phyloP scores from a whole-genome alignment of 108 stramenopile genomes.

The Skeletonema menzelii region DNA sequence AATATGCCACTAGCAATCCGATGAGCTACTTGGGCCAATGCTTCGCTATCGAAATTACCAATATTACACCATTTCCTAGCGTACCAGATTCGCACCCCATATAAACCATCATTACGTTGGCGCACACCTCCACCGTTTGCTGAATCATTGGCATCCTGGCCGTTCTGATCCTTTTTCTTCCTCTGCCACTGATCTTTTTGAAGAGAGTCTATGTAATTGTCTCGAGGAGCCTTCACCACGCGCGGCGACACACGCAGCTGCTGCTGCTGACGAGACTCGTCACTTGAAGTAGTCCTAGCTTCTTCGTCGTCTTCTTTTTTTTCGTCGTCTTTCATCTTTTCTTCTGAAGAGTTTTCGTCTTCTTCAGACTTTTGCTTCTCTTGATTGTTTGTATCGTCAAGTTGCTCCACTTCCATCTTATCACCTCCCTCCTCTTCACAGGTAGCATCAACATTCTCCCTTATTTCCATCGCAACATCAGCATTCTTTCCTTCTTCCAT shows the following conservation, averaged over 20 bases:
- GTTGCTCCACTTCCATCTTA: constrained; percentile 10
- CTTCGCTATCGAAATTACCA: neutral
- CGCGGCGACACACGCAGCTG: neutral
- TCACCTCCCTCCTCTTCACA: constrained; percentile 10
- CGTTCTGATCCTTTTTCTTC: neutral
- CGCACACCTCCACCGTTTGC: neutral
- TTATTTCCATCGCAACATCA: neutral
- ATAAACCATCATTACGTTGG: neutral
- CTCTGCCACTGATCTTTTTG: neutral
- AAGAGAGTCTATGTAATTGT: neutral
- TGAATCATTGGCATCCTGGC: neutral
- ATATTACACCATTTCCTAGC: neutral
- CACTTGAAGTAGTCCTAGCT: neutral
- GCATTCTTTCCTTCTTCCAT: neutral
- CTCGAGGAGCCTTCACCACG: neutral
- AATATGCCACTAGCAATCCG: neutral
- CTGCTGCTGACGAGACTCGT: neutral
- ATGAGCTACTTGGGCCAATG: neutral
- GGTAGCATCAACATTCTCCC: neutral
- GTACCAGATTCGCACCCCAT: neutral
- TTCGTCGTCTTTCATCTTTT: constrained; percentile 1
- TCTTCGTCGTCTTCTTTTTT: constrained; percentile 7
- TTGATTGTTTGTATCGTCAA: constrained; percentile 5
- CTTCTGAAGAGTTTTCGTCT: constrained; percentile 1
- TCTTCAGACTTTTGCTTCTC: neutral